Conservation (phyloP, 1,284 basidiomycete species). For the Mycena sp. region DNA sequence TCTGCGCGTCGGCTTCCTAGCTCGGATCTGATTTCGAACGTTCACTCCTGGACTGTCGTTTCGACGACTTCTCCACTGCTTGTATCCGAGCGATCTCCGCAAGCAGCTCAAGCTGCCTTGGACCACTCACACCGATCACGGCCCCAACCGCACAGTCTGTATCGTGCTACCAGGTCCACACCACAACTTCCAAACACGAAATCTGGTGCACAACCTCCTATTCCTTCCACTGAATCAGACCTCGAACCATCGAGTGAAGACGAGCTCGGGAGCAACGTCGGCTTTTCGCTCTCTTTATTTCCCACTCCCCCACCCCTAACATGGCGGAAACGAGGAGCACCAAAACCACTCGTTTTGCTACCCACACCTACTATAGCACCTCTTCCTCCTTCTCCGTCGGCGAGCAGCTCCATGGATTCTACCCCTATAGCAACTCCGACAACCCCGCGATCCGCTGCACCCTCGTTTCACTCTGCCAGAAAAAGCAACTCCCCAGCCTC, state of each 20-base stretch:
- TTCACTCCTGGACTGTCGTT: background rate
- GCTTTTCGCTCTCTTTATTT: conserved; percentile 50
- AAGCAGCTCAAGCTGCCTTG: background rate
- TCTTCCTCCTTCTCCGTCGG: conserved; percentile 45
- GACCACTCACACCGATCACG: background rate
- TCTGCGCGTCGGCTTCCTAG: background rate
- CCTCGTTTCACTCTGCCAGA: background rate
- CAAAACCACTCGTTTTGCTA: conserved; percentile 49
- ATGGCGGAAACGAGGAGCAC: conserved; percentile 45
- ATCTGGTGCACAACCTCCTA: background rate
- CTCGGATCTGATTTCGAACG: too few species aligned
- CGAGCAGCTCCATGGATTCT: conserved; percentile 48
- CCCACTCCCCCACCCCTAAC: conserved; percentile 52
- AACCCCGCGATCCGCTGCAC: conserved; percentile 39
- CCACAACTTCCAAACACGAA: conserved; percentile 37
- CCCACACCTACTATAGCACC: conserved; percentile 39
- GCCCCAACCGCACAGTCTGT: conserved; percentile 3
- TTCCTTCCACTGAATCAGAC: conserved; percentile 15
- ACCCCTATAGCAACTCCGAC: conserved; percentile 54
- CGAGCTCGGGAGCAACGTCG: conserved; percentile 13
- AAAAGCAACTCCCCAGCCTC: conserved; percentile 38
- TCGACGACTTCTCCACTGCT: background rate
- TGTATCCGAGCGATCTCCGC: background rate
- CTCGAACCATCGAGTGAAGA: conserved; percentile 12
- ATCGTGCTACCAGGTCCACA: conserved; percentile 27